phyloP scores from a whole-genome alignment of 2,329 filamentous ascomycete genomes.

The Arthrobotrys entomopaga region DNA sequence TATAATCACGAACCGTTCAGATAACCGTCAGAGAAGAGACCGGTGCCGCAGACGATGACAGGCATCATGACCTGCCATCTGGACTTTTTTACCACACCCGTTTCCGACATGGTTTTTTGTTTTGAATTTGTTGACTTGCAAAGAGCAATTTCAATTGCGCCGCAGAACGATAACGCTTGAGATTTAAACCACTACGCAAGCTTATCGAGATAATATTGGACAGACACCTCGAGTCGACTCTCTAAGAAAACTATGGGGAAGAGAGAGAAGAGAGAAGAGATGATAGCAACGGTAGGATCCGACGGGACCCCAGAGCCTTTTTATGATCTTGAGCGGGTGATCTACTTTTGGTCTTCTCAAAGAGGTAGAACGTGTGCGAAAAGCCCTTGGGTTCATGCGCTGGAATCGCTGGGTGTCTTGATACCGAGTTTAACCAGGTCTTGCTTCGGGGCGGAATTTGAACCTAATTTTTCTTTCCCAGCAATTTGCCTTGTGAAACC shows the following conservation, averaged over 20 bases:
- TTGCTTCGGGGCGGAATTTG: slow-evolving; percentile 22
- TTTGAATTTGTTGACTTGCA: background rate
- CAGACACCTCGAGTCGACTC: slow-evolving; percentile 25
- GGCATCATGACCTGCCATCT: slow-evolving; percentile 72
- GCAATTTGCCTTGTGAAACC: slow-evolving; percentile 54
- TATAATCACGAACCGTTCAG: slow-evolving; percentile 79
- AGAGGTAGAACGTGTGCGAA: slow-evolving; percentile 53
- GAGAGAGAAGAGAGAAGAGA: slow-evolving; percentile 25
- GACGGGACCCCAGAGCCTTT: slow-evolving; percentile 39
- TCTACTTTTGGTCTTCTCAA: slow-evolving; percentile 37
- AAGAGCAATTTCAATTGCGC: background rate
- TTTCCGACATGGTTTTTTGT: slow-evolving; percentile 49
- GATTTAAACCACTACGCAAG: slow-evolving; percentile 7
- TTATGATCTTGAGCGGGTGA: slow-evolving; percentile 50
- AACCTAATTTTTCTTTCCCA: slow-evolving; percentile 44
- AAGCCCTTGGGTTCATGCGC: slow-evolving; percentile 42
- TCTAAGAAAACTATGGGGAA: slow-evolving; percentile 21
- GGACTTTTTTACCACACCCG: slow-evolving; percentile 19
- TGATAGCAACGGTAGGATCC: slow-evolving; percentile 39
- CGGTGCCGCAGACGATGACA: slow-evolving; percentile 86
- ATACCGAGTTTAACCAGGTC: slow-evolving; percentile 8
- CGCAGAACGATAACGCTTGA: background rate
- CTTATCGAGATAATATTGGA: slow-evolving; percentile 27
- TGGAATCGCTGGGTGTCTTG: slow-evolving; percentile 14
- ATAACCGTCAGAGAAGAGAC: slow-evolving; percentile 91